Evolutionary conservation across 805 yeast genomes (phyloP).

Genomic region (Schwanniomyces pseudopolymorphus): DNA sequence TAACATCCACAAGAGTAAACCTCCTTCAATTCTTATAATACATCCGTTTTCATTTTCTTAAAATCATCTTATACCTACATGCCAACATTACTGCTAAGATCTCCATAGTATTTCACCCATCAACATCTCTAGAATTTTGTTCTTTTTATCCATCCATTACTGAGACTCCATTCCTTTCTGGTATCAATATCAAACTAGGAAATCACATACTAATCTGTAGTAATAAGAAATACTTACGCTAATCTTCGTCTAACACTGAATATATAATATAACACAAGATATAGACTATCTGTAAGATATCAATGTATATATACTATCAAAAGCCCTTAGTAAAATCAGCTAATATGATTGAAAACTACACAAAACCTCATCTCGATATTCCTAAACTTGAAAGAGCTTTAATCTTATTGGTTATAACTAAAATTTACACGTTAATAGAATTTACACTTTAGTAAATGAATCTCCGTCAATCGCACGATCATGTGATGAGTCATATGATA

Average conservation of each 20-base stretch:
- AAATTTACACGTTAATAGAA: not conserved
- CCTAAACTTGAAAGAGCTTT: constrained; percentile 3
- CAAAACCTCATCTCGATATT: constrained; percentile 2
- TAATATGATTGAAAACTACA: constrained; percentile 4
- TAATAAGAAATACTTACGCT: not conserved
- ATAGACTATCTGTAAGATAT: not conserved
- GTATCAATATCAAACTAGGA: not conserved
- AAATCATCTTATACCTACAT: too few species aligned
- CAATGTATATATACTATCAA: not conserved
- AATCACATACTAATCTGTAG: not conserved
- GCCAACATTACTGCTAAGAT: not conserved
- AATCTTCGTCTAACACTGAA: not conserved
- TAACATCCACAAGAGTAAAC: too few species aligned
- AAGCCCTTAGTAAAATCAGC: constrained; percentile 4
- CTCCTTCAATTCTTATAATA: too few species aligned
- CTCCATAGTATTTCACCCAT: not conserved
- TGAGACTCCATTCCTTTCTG: not conserved
- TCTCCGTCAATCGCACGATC: not conserved
- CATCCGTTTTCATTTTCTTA: too few species aligned
- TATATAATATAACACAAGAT: constrained; percentile 2
- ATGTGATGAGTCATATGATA: not conserved
- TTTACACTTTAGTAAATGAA: not conserved
- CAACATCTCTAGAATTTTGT: not conserved
- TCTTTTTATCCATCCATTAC: not conserved
- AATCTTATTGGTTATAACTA: constrained; percentile 2